A percentile compares a stretch with the other conserved stretches of the same genome.
Conservation (phyloP, 805 yeast species). For the Hanseniaspora opuntiae region DNA sequence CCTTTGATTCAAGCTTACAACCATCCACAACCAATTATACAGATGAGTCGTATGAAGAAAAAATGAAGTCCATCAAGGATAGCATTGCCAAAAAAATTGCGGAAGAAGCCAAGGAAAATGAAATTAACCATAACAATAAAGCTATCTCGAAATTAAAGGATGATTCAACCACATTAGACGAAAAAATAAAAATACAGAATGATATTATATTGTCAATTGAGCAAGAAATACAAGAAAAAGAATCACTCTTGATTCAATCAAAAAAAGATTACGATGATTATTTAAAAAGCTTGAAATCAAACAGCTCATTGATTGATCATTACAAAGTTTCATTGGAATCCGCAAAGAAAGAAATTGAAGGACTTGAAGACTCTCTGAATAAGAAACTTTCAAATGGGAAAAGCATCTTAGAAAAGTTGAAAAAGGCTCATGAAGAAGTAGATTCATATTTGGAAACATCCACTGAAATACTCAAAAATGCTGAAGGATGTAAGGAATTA, state of each 20-base stretch:
- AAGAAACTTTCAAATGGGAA: background rate
- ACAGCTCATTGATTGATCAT: background rate
- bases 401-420: background rate
- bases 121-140: background rate
- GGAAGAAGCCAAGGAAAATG: conserved; percentile 15
- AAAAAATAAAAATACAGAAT: background rate
- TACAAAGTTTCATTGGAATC: background rate
- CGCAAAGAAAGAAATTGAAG: background rate
- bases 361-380: background rate
- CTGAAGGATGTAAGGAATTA: background rate
- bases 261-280: conserved; percentile 15
- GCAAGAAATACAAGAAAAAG: conserved; percentile 9
- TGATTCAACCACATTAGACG: background rate
- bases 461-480: background rate
- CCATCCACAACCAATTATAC: background rate
- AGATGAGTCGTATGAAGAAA: background rate
- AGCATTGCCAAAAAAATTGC: background rate
- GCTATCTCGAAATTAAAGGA: background rate
- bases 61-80: background rate
- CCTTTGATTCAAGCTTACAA: background rate
- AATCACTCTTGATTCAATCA: conserved; percentile 13
- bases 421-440: background rate
- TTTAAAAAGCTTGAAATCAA: background rate
- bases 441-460: background rate
- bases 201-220: background rate